Percentiles rank a stretch among this genome's conserved stretches.
phyloP scores from a whole-genome alignment of 768 basidiomycete species.

The Paxillus involutus region DNA sequence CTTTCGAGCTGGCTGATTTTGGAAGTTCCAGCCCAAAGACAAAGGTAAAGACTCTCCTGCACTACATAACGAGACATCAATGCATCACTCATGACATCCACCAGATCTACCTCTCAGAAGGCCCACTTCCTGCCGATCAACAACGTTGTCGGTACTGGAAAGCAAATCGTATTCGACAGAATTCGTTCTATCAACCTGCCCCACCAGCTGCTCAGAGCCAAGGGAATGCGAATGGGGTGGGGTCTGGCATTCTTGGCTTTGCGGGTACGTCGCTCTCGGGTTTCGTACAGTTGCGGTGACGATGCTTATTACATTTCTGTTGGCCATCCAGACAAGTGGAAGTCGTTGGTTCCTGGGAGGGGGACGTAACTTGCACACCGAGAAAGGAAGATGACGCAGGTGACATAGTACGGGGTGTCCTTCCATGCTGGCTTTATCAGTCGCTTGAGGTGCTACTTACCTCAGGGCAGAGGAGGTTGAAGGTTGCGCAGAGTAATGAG shows the following conservation, averaged over 20 bases:
- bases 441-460: no score
- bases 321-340: conserved; percentile 24
- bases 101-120: conserved; percentile 26
- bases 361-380: conserved; percentile 16
- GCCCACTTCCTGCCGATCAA: conserved; percentile 16
- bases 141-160: conserved; percentile 33
- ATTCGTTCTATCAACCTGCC: conserved; percentile 29
- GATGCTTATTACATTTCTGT: neutral
- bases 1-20: conserved; percentile 25
- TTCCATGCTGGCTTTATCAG: no score
- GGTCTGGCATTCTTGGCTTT: conserved; percentile 20
- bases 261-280: conserved; percentile 12
- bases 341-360: conserved; percentile 15
- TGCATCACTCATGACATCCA: neutral
- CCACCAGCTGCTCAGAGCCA: conserved; percentile 8
- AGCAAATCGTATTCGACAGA: conserved; percentile 27
- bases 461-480: no score
- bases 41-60: conserved; percentile 16
- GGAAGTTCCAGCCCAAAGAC: conserved; percentile 29
- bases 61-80: neutral
- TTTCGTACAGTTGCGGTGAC: neutral
- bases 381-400: no score
- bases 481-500: no score
- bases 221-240: conserved; percentile 5
- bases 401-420: no score